Percentiles rank a stretch among this genome's conserved stretches.
Evolutionary conservation across 768 basidiomycete species (phyloP).

Genomic region (Paxillus involutus): DNA sequence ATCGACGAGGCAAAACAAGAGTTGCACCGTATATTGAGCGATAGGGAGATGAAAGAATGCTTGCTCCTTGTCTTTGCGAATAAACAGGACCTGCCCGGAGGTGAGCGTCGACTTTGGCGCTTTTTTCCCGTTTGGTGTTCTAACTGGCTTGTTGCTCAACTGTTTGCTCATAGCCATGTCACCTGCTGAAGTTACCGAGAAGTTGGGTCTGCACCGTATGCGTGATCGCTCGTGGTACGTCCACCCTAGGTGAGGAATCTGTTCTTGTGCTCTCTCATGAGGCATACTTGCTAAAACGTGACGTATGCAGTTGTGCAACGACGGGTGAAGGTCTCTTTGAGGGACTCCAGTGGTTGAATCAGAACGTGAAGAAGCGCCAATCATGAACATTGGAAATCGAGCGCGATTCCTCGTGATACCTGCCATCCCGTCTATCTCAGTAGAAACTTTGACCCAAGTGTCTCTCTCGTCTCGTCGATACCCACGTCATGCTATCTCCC

Average conservation of each 20-base stretch:
- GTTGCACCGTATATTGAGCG: slow-evolving; percentile 91
- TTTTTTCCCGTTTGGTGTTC: background rate
- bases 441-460: slow-evolving; percentile 13
- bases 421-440: slow-evolving; percentile 23
- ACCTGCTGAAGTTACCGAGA: slow-evolving; percentile 98
- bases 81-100: slow-evolving; percentile 97
- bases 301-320: slow-evolving; percentile 75
- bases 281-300: background rate
- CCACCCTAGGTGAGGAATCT: slow-evolving; percentile 80
- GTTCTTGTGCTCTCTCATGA: background rate
- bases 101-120: slow-evolving; percentile 43
- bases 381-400: slow-evolving; percentile 42
- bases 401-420: slow-evolving; percentile 17
- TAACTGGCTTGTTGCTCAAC: background rate
- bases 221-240: slow-evolving; percentile 99
- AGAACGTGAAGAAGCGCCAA: slow-evolving; percentile 94
- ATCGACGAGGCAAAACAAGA: slow-evolving; percentile 97
- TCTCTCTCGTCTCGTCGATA: slow-evolving; percentile 27
- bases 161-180: slow-evolving; percentile 70
- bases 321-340: slow-evolving; percentile 97
- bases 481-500: slow-evolving; percentile 34
- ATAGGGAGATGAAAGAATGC: slow-evolving; percentile 98
- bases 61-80: slow-evolving; percentile 97
- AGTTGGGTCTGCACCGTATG: slow-evolving; percentile 93
- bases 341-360: slow-evolving; percentile 95